Percentiles rank a stretch among this genome's conserved stretches.
phyloP scores from a whole-genome alignment of 257 asterid genomes.

The Euphrasia confusa region DNA sequence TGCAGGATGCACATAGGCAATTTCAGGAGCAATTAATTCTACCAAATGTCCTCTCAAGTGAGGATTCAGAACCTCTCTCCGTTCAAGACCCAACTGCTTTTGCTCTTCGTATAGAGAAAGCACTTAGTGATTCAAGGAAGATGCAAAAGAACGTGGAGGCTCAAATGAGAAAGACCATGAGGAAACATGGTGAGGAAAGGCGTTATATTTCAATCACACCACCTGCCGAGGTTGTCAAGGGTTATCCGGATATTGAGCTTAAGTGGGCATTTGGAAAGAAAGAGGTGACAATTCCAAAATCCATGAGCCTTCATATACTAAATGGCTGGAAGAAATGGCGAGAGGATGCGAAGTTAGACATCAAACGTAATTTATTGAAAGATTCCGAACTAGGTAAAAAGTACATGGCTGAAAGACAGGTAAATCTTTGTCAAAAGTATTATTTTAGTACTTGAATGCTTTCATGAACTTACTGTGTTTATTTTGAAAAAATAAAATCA shows the following conservation, averaged over 20 bases:
- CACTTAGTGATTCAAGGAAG: constrained; percentile 57
- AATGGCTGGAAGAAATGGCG: constrained; percentile 98
- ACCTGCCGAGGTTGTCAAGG: constrained; percentile 77
- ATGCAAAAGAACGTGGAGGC: constrained; percentile 74
- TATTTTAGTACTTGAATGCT: constrained; percentile 12
- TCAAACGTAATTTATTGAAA: constrained; percentile 60
- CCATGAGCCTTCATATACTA: constrained; percentile 51
- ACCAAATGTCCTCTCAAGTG: constrained; percentile 51
- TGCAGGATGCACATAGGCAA: constrained; percentile 70
- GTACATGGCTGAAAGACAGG: constrained; percentile 91
- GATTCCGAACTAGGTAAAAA: constrained; percentile 73
- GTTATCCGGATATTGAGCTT: constrained; percentile 80
- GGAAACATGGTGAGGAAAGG: constrained; percentile 67
- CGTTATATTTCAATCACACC: constrained; percentile 68
- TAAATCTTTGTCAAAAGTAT: constrained; percentile 29
- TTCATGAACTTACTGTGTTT: neutral
- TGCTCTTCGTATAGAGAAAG: constrained; percentile 60
- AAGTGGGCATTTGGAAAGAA: constrained; percentile 92
- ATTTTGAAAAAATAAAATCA: neutral
- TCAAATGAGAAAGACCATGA: constrained; percentile 61
- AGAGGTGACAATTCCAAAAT: constrained; percentile 75
- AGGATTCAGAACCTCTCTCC: constrained; percentile 42
- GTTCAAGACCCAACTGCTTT: constrained; percentile 45
- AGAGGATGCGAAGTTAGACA: constrained; percentile 59
- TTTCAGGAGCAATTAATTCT: constrained; percentile 62